Base-by-base conservation (phyloP, 2,329 filamentous ascomycete genomes). In the Diaporthe ampelina region DNA sequence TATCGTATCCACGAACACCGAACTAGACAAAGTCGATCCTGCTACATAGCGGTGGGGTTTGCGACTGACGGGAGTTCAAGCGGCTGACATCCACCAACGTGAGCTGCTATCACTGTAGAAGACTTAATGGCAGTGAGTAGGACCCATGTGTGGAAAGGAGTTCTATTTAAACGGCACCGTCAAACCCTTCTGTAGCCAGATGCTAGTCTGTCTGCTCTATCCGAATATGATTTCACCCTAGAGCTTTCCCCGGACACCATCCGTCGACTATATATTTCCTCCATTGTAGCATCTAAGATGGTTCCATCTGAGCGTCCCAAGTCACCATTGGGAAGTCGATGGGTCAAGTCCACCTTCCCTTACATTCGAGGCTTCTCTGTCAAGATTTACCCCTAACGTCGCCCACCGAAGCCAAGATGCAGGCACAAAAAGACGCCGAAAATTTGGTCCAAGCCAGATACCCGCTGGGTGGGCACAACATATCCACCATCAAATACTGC, bases 291-390 rank as follows among this genome's bases (percentile, higher is more conserved):
- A 7, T 32, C 29, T 4, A 7, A 32, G 29, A 32, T 7, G 29
- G 29, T 32, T 15, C 5, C 59, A 19, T 50, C 59, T 50, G 43
- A 35, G 10, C 9, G 26, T 32, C 8, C 43, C 59, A 19, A 29
- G 19, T 24, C 40, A 65, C 11, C 2, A 35, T 6, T 65, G 43
- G 59, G 19, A 32, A 32, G 19, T 65, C 10, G 26, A 50, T 7
- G 59, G 59, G 19, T 43, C 59, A 65, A 65, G 59, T 26, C 26
- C 59, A 6, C 43, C 59, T 6, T 65, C 24, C 59, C 59, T 8
- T 65, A 50, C 26, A 50, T 65, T 19, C 59, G 40, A 1, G 43
- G 59, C 19, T 65, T 50, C 43, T 32, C 43, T 8, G 15, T 65
- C 59, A 50, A 48, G 26, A 65, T 65, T 6, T 43, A 43, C 21